A percentile compares a stretch with the other conserved stretches of the same genome.
phyloP scores from a whole-genome alignment of 176 grass and related monocot genomes.

The Eragrostis nindensis region DNA sequence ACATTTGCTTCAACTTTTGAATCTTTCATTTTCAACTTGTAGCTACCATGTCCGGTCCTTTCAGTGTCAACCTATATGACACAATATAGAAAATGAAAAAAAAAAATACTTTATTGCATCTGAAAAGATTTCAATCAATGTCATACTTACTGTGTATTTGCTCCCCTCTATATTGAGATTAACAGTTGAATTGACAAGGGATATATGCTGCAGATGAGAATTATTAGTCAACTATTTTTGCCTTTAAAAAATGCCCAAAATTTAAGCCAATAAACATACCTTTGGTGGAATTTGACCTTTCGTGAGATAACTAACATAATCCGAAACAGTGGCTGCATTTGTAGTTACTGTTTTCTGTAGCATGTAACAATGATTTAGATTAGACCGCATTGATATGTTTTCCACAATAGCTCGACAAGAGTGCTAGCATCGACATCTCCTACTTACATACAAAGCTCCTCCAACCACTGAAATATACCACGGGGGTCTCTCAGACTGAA shows the following conservation, averaged over 20 bases:
- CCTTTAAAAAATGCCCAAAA: constrained; percentile 34
- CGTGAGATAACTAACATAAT: constrained; percentile 86
- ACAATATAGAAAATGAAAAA: constrained; percentile 14
- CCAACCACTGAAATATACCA: constrained; percentile 97
- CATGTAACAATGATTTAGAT: constrained; percentile 44
- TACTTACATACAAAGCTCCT: constrained; percentile 87
- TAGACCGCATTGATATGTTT: constrained; percentile 1
- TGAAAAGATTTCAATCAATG: constrained; percentile 6
- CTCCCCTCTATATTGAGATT: constrained; percentile 90
- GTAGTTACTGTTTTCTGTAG: constrained; percentile 88
- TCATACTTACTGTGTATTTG: constrained; percentile 88
- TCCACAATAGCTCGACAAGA: constrained; percentile 14
- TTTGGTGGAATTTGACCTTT: constrained; percentile 99
- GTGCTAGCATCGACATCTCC: constrained; percentile 11
- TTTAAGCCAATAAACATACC: constrained; percentile 57
- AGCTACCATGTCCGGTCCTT: constrained; percentile 75
- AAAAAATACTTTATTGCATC: constrained; percentile 33
- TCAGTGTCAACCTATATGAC: constrained; percentile 74
- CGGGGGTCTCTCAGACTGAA: constrained; percentile 94
- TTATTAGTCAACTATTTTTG: constrained; percentile 32
- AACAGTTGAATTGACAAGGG: constrained; percentile 85
- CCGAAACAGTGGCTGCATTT: constrained; percentile 71
- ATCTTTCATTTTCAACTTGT: constrained; percentile 81
- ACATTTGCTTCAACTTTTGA: constrained; percentile 83
- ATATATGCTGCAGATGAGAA: constrained; percentile 86